Conservation (phyloP, 202 grass and related monocot species). For the Alloteropsis angusta region DNA sequence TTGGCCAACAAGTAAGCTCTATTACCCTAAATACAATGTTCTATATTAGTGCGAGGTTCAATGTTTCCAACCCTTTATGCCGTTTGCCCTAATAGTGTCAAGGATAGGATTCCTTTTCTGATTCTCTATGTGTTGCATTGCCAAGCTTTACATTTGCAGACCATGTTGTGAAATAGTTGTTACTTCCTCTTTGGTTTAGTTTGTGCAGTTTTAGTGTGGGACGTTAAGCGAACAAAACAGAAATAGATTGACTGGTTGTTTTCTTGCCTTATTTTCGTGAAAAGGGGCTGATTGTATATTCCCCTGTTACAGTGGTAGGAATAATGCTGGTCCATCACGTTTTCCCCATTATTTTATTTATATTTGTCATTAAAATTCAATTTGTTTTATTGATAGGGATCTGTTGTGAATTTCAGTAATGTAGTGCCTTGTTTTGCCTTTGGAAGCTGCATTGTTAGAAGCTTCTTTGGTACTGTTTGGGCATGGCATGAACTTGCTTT, state of each 20-base stretch:
- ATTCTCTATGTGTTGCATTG: background rate
- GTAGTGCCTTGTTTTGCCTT: background rate
- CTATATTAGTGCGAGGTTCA: slow-evolving; percentile 21
- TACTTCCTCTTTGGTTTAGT: background rate
- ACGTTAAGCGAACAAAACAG: background rate
- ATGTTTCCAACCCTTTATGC: slow-evolving; percentile 2
- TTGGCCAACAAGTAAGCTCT: slow-evolving; percentile 77
- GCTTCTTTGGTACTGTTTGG: no score
- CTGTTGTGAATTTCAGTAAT: background rate
- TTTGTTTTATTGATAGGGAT: slow-evolving; percentile 7
- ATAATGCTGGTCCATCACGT: background rate
- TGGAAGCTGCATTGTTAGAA: slow-evolving; percentile 1
- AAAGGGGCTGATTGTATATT: background rate
- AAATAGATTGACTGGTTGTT: background rate
- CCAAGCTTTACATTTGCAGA: background rate
- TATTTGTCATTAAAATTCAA: background rate
- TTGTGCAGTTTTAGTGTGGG: background rate
- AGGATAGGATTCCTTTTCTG: background rate
- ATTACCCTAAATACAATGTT: slow-evolving; percentile 15
- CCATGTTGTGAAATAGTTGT: background rate
- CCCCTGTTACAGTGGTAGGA: background rate
- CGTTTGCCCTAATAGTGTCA: background rate
- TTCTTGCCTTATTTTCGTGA: background rate
- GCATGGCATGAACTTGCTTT: background rate
- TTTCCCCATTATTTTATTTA: background rate